Base-by-base conservation (phyloP, 164 flowering plant species). In the Dillenia turbinata region DNA sequence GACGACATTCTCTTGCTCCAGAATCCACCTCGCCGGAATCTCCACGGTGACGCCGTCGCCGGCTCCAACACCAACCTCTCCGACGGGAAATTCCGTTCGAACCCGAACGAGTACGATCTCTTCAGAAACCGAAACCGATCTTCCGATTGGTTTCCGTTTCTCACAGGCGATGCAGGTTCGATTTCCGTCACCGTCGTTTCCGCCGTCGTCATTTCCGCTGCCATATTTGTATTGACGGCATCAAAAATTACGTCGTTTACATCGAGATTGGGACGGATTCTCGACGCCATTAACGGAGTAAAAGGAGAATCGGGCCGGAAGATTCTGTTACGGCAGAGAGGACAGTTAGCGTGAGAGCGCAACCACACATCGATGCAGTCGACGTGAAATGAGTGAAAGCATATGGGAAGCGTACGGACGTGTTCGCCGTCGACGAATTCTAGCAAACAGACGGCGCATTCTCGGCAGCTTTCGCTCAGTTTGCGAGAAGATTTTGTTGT, bases 351-450 rank as follows among this genome's bases (percentile, higher is more conserved):
- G 75, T 95, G 96, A 3, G 94, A 85, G 44, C 90, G 68, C 0
- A 95, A 85, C 99, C 99, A 95, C 9, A 83, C 73, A 48, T 95
- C 97, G 54, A 95, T 95, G 66, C 99, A 95, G 44, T 95, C 97
- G 1, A 89, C 87, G 71, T 95, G 99, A 59, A 95, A 95, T 0
- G 87, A 77, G 75, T 95, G 99, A 3, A 75, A 67, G 66, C 99
- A 95, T 9, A 71, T 73, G 2, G 99, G 99, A 3, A 95, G 88
- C 9, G 93, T 88, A 0, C 99, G 88, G 43, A 95, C 83, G 74
- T 81, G 85, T 14, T 95, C 99, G 62, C 77, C 74, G 1, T 86
- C 89, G 65, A 88, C 94, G 67, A 95, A 92, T 59, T 91, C 97
- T 5, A 89, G 62, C 62, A 95, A 68, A 58, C 99, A 95, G 44